phyloP scores from a whole-genome alignment of 1,284 basidiomycete genomes.

The Tilletia horrida region DNA sequence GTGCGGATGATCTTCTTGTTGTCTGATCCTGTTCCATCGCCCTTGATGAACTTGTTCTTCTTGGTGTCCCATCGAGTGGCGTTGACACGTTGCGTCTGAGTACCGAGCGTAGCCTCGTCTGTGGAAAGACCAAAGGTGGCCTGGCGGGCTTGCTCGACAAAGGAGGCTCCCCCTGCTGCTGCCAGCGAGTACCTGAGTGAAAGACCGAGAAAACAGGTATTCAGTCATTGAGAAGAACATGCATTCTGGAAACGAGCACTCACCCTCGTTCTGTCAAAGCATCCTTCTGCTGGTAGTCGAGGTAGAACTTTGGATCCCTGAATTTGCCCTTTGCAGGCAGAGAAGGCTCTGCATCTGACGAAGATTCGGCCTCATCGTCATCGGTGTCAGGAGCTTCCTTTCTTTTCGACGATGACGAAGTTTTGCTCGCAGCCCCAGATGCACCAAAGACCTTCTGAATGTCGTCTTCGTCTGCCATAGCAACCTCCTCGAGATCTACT shows the following conservation, averaged over 20 bases:
- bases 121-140: slow-evolving; percentile 79
- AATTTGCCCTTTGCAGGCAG: slow-evolving; percentile 57
- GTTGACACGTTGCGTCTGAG: slow-evolving; percentile 55
- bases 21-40: slow-evolving; percentile 78
- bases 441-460: slow-evolving; percentile 55
- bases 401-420: neutral
- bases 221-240: neutral
- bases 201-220: neutral
- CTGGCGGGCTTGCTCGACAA: slow-evolving; percentile 75
- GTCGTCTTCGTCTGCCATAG: slow-evolving; percentile 71
- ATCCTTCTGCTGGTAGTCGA: slow-evolving; percentile 84
- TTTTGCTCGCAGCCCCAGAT: neutral
- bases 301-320: slow-evolving; percentile 82
- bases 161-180: slow-evolving; percentile 70
- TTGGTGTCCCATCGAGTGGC: slow-evolving; percentile 86
- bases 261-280: slow-evolving; percentile 73
- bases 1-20: slow-evolving; percentile 92
- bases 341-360: neutral
- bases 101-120: slow-evolving; percentile 61
- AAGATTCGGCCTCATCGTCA: slow-evolving; percentile 18
- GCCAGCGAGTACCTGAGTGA: slow-evolving; percentile 23
- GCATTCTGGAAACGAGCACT: slow-evolving; percentile 59
- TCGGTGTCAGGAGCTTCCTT: neutral
- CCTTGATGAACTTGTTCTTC: slow-evolving; percentile 89
- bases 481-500: slow-evolving; percentile 25